Conservation (phyloP, 306 rosid species). For the Rosa chinensis region DNA sequence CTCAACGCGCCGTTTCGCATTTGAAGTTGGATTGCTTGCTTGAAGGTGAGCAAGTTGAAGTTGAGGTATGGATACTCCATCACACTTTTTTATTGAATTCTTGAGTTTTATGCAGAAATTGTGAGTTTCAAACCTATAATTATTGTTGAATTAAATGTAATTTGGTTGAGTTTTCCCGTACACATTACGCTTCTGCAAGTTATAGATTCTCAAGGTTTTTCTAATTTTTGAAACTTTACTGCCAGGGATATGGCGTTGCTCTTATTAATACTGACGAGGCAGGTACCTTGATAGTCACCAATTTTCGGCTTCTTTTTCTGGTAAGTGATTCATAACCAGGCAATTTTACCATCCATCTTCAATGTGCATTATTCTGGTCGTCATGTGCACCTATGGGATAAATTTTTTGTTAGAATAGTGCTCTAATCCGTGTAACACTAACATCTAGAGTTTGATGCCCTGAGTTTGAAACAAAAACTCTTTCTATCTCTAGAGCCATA, state of each 20-base stretch:
- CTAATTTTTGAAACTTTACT: constrained; percentile 22
- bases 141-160: not conserved
- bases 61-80: constrained; percentile 47
- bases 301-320: constrained; percentile 87
- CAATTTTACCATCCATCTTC: not conserved
- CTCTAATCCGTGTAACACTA: not conserved
- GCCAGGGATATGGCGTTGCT: constrained; percentile 93
- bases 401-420: not conserved
- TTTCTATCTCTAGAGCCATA: not conserved
- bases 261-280: constrained; percentile 92
- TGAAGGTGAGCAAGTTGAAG: constrained; percentile 60
- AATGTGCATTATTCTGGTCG: not conserved
- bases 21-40: constrained; percentile 70
- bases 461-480: not conserved
- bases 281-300: constrained; percentile 81
- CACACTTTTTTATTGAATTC: not conserved
- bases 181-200: too few species aligned
- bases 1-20: constrained; percentile 44
- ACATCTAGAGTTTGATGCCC: not conserved
- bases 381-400: not conserved
- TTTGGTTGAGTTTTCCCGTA: not conserved
- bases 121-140: not conserved
- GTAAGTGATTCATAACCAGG: constrained; percentile 54
- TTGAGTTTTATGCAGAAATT: not conserved
- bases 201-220: not conserved